Conservation (phyloP, 345 rosid species). For the Isatis tinctoria region DNA sequence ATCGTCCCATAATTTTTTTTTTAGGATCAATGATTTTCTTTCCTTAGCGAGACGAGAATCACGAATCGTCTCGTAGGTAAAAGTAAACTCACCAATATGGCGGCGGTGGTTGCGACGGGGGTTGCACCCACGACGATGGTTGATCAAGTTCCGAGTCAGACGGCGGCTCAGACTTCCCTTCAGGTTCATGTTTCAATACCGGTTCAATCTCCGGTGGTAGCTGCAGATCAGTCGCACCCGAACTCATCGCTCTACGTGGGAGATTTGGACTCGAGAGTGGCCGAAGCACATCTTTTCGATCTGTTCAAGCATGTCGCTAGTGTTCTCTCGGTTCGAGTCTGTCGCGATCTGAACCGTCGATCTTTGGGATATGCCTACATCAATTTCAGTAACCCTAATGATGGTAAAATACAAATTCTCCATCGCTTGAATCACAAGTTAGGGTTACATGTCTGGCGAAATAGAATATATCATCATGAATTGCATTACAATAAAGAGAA, state of each 20-base stretch:
- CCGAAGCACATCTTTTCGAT: constrained; percentile 50
- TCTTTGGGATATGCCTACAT: constrained; percentile 73
- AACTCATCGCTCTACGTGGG: constrained; percentile 62
- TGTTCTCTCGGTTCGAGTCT: constrained; percentile 53
- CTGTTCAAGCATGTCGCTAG: constrained; percentile 40
- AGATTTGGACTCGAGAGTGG: constrained; percentile 52
- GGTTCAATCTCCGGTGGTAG: background rate
- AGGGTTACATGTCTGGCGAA: background rate
- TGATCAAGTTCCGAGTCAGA: constrained; percentile 21
- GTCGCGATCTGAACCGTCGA: constrained; percentile 47
- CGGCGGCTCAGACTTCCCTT: background rate
- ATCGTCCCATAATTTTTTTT: background rate
- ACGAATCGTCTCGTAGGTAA: background rate
- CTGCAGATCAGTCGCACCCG: constrained; percentile 18
- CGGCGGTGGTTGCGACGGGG: constrained; percentile 36
- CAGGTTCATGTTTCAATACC: constrained; percentile 13
- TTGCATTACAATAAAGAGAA: background rate
- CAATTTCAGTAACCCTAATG: constrained; percentile 50
- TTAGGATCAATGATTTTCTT: background rate
- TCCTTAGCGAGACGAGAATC: background rate
- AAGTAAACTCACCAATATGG: constrained; percentile 20
- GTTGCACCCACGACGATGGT: constrained; percentile 24
- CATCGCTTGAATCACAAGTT: background rate
- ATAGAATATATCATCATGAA: background rate
- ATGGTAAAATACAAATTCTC: constrained; percentile 34